Conservation (phyloP, 768 basidiomycete species). For the Serendipita sp. region DNA sequence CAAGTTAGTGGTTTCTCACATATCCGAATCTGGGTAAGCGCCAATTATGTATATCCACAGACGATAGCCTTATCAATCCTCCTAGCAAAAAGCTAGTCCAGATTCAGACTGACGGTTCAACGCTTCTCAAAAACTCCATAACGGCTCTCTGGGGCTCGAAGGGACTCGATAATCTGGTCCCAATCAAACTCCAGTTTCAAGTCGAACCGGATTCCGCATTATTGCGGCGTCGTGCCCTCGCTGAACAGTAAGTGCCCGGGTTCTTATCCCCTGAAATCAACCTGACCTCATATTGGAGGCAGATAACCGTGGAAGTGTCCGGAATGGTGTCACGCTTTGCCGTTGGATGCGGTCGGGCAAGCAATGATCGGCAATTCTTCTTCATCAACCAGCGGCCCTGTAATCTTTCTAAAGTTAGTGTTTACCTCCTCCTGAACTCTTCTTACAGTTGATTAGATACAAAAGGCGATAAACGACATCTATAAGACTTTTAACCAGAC, state of each 20-base stretch:
- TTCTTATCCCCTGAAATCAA: too few species aligned
- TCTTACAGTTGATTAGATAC: conserved; percentile 35
- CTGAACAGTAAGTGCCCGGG: conserved; percentile 14
- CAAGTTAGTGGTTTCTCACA: conserved; percentile 58
- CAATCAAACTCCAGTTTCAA: conserved; percentile 52
- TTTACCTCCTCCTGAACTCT: background rate
- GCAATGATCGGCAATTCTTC: conserved; percentile 80
- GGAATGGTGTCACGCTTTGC: conserved; percentile 78
- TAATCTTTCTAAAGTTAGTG: conserved; percentile 48
- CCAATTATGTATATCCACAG: conserved; percentile 20
- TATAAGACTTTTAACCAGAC: conserved; percentile 66
- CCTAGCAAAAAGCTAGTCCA: conserved; percentile 33
- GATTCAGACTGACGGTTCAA: conserved; percentile 54
- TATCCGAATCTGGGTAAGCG: conserved; percentile 51
- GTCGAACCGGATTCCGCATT: conserved; percentile 49
- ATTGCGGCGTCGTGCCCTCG: conserved; percentile 28
- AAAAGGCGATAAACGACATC: conserved; percentile 83
- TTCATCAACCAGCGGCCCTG: conserved; percentile 89
- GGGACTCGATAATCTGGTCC: conserved; percentile 54
- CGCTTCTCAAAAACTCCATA: conserved; percentile 46
- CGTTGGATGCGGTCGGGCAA: conserved; percentile 56
- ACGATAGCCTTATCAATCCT: conserved; percentile 25
- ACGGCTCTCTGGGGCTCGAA: conserved; percentile 76
- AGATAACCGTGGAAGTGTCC: conserved; percentile 35
- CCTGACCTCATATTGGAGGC: conserved; percentile 5